Base-by-base conservation (phyloP, 2,329 filamentous ascomycete species). In the Fusarium sp. region DNA sequence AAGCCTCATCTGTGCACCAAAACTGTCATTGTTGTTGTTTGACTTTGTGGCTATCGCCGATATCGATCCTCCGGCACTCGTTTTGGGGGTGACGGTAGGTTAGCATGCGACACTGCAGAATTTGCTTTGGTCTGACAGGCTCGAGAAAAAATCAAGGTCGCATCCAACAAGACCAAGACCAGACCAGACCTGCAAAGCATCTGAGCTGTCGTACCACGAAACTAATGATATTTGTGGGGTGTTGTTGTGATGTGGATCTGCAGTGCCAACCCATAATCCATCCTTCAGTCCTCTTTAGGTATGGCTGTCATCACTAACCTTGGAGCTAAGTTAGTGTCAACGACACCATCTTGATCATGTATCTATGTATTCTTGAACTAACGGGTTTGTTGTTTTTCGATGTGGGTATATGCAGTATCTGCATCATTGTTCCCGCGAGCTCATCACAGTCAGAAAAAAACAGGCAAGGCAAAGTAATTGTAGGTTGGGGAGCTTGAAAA, bases 221-320 rank as follows among this genome's bases (percentile, higher is more conserved):
- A 52, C 62, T 65, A 65, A 66, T n/a, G 34, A 34, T 61, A 63
- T 26, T 41, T 50, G 41, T 57, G 61, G 45, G 30, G 49, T 37
- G 34, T 37, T 37, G 18, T 68, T 48, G 14, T 44, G 41, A 39
- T 61, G 67, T 71, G 67, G 67, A 67, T 56, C 67, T 41, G 53
- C 16, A 61, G 42, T 49, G 45, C 57, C 52, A 61, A 52, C 30
- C 57, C 42, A 58, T 50, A 41, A 57, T 39, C 44, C 67, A 70
- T 68, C 54, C 60, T 48, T 46, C 30, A 71, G 43, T 55, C 58
- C 49, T 45, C 28, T 71, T 63, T 46, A 28, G 67, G 67, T 68
- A 68, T 55, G 51, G 53, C 39, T 68, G 63, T 68, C 67, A 65
- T 69, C 67, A 71, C 67, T 68, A 70, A 70, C 65, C 58, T 61